Evolutionary conservation across 2,329 filamentous ascomycete genomes (phyloP), one percentile per base, ranked within the genome.

Genomic region (Cadophora sp.): DNA sequence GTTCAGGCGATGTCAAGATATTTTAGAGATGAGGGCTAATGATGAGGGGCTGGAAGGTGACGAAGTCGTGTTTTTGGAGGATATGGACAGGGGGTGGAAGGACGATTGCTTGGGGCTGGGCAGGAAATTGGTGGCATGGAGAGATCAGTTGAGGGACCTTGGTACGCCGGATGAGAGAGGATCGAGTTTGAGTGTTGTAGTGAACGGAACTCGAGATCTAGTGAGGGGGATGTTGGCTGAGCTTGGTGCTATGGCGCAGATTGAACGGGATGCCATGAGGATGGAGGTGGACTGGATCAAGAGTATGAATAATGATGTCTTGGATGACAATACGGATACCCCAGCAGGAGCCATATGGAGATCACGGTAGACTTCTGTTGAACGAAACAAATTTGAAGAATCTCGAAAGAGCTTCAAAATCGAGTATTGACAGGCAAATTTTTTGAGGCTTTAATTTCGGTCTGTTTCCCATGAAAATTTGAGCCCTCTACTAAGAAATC

Each of bases 221-320:
- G 81, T 90, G 14, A 74, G 79, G 58, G 85, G 83, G 43, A 91
- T 91, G 88, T 76, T 89, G 53, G 80, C 79, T n/a, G 89, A 91
- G 79, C 78, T 91, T 69, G 77, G 77, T n/a, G 68, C 84, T 67
- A 91, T 91, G 89, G 82, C 82, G 64, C 81, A 83, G 72, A 85
- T 91, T 65, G 87, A 90, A 78, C 79, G 78, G 56, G 86, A 87
- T 71, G 84, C 86, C 4, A 77, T 87, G 62, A 79, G 77, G 56
- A 80, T 83, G 53, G 89, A 91, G 77, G 82, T 82, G 65, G 81
- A 80, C 50, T 90, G 89, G 86, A 85, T 91, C 51, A 81, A 81
- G 76, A 78, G 74, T 66, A 83, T 86, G 79, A 87, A 84, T 72
- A 71, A 74, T 51, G 75, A 81, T 58, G 79, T 79, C 24, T 66